Base-by-base conservation (phyloP, 768 basidiomycete species). In the Boletus huronensis region DNA sequence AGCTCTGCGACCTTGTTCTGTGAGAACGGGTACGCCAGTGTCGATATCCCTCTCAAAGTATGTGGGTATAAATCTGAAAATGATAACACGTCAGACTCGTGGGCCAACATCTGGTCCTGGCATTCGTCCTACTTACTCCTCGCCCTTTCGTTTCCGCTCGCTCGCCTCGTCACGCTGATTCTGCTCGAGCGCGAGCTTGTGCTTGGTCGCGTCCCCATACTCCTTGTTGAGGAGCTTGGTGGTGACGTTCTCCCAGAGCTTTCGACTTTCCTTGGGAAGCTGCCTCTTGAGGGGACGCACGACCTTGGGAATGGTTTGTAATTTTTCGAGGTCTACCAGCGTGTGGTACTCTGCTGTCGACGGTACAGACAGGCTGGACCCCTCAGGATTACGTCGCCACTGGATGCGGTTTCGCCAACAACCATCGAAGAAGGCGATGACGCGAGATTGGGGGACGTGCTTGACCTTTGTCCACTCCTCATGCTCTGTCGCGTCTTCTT, bases 131-230 rank as follows among this genome's bases (percentile, higher is more conserved):
- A 88, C 91, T 76, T 64, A 96, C 91, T 82, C 79, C 29, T 82
- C 70, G 17, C 88, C 90, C 53, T 83, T 88, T 69, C 79, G 81
- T 77, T 92, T 95, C 72, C 93, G 78, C 69, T 93, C 90, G 11
- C 87, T 88, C 6, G 93, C 90, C 31, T 84, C 81, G 55, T 98
- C 94, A 48, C 97, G 76, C 77, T 98, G 97, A 66, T 69, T 82
- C 79, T 98, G 96, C 74, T 99, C 97, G 52, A 99, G 96, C 5
- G 72, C 71, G 49, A 93, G 82, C 78, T 99, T 99, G 75, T 88
- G 82, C 76, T 80, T 89, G 53, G 93, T 98, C 49, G 97, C 97
- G 39, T 95, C 92, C 23, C 82, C 79, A 72, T 82, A 99, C 66
- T 95, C 90, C 80, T 97, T 98, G 66, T 74, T 80, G 41, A 90